These are phyloP conservation scores for Vanilla planifolia DNA, from an alignment of 106 monocot genomes.

Conservation along the genomic window DNA sequence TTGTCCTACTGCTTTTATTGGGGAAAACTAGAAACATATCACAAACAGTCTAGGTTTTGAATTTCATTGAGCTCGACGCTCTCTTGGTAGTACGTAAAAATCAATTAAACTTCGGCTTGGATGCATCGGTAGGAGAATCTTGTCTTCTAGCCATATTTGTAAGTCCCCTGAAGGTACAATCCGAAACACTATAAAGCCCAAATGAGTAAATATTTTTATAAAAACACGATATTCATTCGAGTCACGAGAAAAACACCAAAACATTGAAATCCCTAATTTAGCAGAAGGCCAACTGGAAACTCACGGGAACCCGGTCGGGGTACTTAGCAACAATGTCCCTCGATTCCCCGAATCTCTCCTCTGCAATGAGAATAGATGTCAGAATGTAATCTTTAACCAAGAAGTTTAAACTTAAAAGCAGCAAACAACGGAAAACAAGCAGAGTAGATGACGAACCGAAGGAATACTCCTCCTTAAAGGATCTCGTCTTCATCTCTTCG, in stretches of 20 bases:
- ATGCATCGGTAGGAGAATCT: too few species aligned
- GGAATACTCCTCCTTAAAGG: conserved; percentile 69
- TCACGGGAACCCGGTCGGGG: conserved; percentile 58
- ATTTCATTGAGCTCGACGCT: too few species aligned
- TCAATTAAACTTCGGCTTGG: too few species aligned
- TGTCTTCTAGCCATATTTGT: neutral
- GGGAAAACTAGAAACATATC: too few species aligned
- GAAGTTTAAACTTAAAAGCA: neutral
- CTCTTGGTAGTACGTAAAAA: too few species aligned
- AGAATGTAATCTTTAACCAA: neutral
- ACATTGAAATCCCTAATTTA: neutral
- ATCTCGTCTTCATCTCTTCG: conserved; percentile 23
- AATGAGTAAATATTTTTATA: neutral
- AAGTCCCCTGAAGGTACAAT: neutral
- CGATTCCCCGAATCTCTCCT: conserved; percentile 57
- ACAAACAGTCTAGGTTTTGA: too few species aligned
- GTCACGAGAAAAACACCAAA: neutral
- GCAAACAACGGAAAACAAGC: neutral
- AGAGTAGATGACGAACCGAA: conserved; percentile 33
- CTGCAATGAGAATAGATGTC: conserved; percentile 19
- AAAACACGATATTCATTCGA: neutral
- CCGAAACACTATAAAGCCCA: too few species aligned
- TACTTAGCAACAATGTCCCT: conserved; percentile 54
- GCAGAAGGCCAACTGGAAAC: neutral
- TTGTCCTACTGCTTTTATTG: too few species aligned